Evolutionary conservation across 2,329 filamentous ascomycete genomes (phyloP).

Genomic region (Fusarium tuaranense): DNA sequence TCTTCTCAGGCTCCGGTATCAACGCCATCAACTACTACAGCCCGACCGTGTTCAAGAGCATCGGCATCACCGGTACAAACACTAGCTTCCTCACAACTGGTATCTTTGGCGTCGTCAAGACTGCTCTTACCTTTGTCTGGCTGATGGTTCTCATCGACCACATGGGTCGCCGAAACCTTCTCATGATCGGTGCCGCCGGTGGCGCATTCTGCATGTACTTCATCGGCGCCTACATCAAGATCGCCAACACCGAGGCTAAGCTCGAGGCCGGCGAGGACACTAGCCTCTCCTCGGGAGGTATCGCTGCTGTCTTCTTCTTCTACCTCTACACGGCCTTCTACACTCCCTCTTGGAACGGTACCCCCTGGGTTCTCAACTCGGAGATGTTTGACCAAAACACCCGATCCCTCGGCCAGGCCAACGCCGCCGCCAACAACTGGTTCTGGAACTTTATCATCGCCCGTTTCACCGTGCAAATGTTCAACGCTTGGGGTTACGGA

Average conservation of each 20-base stretch:
- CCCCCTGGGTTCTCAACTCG: slow-evolving; percentile 80
- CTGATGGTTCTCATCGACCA: slow-evolving; percentile 76
- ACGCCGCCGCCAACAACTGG: slow-evolving; percentile 79
- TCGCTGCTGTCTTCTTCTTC: slow-evolving; percentile 75
- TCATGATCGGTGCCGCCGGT: slow-evolving; percentile 70
- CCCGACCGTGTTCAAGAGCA: slow-evolving; percentile 56
- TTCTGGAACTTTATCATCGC: slow-evolving; percentile 78
- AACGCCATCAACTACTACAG: slow-evolving; percentile 84
- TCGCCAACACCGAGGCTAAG: slow-evolving; percentile 59
- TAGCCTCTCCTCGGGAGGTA: slow-evolving; percentile 61
- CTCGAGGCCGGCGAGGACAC: slow-evolving; percentile 46
- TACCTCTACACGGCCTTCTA: slow-evolving; percentile 71
- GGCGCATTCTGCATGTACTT: slow-evolving; percentile 78
- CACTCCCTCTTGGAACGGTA: slow-evolving; percentile 78
- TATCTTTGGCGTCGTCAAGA: slow-evolving; percentile 83
- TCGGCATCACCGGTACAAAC: slow-evolving; percentile 60
- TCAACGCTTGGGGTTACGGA: slow-evolving; percentile 68
- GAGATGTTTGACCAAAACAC: slow-evolving; percentile 80
- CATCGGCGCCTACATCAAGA: slow-evolving; percentile 60
- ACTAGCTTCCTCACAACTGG: slow-evolving; percentile 72
- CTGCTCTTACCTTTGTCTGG: slow-evolving; percentile 75
- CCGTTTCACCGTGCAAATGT: slow-evolving; percentile 76
- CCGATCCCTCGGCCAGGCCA: slow-evolving; percentile 75
- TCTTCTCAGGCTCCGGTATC: slow-evolving; percentile 66
- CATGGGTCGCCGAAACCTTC: slow-evolving; percentile 64